Conservation (phyloP, 768 basidiomycete genomes). For the Daedaleopsis nitida region DNA sequence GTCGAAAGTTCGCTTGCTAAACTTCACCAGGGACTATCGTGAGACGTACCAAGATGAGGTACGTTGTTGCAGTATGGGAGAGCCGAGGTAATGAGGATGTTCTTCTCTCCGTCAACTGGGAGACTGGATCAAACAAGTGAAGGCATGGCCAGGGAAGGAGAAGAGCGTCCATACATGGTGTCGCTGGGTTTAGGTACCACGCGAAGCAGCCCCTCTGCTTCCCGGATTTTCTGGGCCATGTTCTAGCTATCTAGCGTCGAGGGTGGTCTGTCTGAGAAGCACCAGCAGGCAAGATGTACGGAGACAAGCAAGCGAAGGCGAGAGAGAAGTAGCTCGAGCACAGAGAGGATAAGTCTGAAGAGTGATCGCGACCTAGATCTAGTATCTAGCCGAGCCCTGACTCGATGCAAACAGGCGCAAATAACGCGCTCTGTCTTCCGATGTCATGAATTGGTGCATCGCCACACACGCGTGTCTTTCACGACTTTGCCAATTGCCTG, state of each 20-base stretch:
- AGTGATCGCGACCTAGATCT: constrained; percentile 13
- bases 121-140: constrained; percentile 40
- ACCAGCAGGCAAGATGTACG: background rate
- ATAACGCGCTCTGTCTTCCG: constrained; percentile 11
- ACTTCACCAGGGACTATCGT: constrained; percentile 18
- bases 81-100: constrained; percentile 92
- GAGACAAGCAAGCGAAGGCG: background rate
- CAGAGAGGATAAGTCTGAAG: background rate
- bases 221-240: constrained; percentile 43
- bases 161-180: constrained; percentile 40
- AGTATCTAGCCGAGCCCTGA: constrained; percentile 19
- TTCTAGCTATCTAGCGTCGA: background rate
- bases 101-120: constrained; percentile 85
- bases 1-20: constrained; percentile 2
- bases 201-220: constrained; percentile 46
- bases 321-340: background rate
- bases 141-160: background rate
- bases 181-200: constrained; percentile 44
- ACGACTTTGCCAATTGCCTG: too few relatives aligned
- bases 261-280: background rate
- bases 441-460: background rate
- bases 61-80: constrained; percentile 97
- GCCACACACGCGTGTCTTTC: background rate
- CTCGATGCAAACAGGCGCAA: constrained; percentile 19
- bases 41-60: constrained; percentile 80